Percentiles rank a stretch among this genome's conserved stretches.
phyloP scores from a whole-genome alignment of 805 yeast genomes.

The Pichia ethanolica region DNA sequence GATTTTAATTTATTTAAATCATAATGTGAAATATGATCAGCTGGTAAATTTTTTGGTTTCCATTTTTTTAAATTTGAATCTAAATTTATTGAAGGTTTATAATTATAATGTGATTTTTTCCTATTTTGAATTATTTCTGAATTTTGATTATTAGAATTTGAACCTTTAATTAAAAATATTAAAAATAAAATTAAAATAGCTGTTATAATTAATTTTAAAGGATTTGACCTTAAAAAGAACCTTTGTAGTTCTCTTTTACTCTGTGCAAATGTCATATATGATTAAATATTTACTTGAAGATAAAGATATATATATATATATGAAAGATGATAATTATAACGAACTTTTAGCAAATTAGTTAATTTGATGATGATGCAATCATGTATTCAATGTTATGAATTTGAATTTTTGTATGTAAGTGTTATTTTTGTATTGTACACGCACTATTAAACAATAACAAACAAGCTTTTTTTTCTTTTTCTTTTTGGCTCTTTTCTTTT shows the following conservation, averaged over 20 bases:
- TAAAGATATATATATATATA: no score
- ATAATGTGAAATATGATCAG: constrained; percentile 73
- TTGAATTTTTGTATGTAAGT: no score
- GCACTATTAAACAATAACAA: no score
- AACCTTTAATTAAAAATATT: not conserved
- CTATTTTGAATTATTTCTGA: constrained; percentile 1
- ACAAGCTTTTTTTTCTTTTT: no score
- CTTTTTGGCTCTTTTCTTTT: no score
- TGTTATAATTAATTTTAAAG: not conserved
- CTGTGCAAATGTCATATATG: not conserved
- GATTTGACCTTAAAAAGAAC: not conserved
- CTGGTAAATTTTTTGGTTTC: constrained; percentile 55
- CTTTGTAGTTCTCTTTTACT: not conserved
- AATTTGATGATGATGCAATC: no score
- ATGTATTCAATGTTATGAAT: no score
- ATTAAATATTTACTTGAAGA: no score
- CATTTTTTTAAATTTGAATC: constrained; percentile 22
- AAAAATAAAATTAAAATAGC: not conserved
- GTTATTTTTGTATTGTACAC: no score
- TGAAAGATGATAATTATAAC: no score
- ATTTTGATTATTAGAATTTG: not conserved
- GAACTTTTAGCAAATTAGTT: no score
- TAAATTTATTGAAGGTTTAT: constrained; percentile 34
- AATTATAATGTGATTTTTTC: constrained; percentile 24
- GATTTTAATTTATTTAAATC: constrained; percentile 75